These are phyloP conservation scores for Blyttiomyces sp. DNA, from an alignment of 371 early-diverging fungal genomes.

Conservation along the genomic window DNA sequence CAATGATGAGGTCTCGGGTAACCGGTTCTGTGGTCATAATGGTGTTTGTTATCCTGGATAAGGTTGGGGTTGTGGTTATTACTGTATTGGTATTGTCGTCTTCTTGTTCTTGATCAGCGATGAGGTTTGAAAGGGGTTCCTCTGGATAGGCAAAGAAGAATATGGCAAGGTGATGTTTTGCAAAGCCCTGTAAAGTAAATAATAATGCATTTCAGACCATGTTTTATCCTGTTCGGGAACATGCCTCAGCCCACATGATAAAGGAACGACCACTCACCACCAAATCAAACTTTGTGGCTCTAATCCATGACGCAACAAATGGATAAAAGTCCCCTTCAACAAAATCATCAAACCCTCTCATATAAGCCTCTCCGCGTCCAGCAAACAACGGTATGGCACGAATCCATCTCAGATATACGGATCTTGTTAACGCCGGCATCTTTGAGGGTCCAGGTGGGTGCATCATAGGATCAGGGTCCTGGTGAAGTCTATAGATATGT, in stretches of 20 bases:
- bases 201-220: neutral
- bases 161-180: conserved; percentile 26
- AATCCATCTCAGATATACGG: conserved; percentile 20
- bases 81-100: neutral
- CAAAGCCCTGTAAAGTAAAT: conserved; percentile 15
- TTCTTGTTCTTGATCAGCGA: no score
- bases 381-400: conserved; percentile 26
- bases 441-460: conserved; percentile 7
- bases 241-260: neutral
- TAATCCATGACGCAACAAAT: conserved; percentile 20
- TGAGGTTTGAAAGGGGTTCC: no score
- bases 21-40: no score
- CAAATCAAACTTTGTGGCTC: conserved; percentile 34
- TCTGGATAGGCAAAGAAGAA: conserved; percentile 18
- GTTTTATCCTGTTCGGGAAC: no score
- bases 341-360: conserved; percentile 18
- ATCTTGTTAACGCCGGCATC: conserved; percentile 23
- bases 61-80: neutral
- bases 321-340: conserved; percentile 17
- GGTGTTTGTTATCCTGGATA: neutral
- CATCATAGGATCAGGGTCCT: no score
- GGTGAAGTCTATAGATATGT: no score
- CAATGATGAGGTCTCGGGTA: no score
- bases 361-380: conserved; percentile 17
- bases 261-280: conserved; percentile 6